Evolutionary conservation across 1,284 basidiomycete species (phyloP).

Genomic region (Pulchroboletus neoregius): DNA sequence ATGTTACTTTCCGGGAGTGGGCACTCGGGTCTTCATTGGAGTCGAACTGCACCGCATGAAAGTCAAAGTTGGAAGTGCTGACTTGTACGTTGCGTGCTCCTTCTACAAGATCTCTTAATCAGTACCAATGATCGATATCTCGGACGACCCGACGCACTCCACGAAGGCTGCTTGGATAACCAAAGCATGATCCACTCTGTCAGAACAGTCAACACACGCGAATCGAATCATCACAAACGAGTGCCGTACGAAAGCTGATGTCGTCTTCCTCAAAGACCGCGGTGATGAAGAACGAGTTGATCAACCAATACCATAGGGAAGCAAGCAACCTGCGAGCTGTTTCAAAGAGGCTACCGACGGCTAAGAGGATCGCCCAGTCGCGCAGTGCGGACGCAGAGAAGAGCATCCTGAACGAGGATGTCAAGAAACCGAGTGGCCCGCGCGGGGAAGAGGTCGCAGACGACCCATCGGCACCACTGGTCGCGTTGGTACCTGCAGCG

Average conservation of each 20-base stretch:
- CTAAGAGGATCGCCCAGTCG: slow-evolving; percentile 63
- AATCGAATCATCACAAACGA: not conserved
- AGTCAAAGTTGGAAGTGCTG: slow-evolving; percentile 39
- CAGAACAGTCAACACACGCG: slow-evolving; percentile 7
- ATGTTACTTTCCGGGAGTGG: slow-evolving; percentile 39
- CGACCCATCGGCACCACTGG: slow-evolving; percentile 2
- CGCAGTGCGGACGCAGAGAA: slow-evolving; percentile 49
- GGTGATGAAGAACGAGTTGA: slow-evolving; percentile 58
- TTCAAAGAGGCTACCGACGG: slow-evolving; percentile 61
- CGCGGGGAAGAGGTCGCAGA: not conserved
- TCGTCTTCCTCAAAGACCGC: slow-evolving; percentile 60
- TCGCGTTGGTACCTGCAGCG: slow-evolving; percentile 14
- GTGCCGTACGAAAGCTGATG: slow-evolving; percentile 48
- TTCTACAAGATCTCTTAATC: slow-evolving; percentile 26
- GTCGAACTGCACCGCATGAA: slow-evolving; percentile 35
- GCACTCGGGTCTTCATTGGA: slow-evolving; percentile 31
- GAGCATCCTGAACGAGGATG: slow-evolving; percentile 39
- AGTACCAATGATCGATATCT: not conserved
- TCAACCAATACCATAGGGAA: slow-evolving; percentile 41
- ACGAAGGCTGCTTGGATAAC: slow-evolving; percentile 50
- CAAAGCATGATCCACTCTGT: slow-evolving; percentile 61
- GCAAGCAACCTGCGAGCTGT: slow-evolving; percentile 45
- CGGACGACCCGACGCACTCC: slow-evolving; percentile 22
- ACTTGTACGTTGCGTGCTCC: slow-evolving; percentile 51
- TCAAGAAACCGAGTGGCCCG: slow-evolving; percentile 21